A percentile compares a stretch with the other conserved stretches of the same genome.
phyloP scores from a whole-genome alignment of 2,329 filamentous ascomycete species.

The Hymenotorrendiella dingleyae region DNA sequence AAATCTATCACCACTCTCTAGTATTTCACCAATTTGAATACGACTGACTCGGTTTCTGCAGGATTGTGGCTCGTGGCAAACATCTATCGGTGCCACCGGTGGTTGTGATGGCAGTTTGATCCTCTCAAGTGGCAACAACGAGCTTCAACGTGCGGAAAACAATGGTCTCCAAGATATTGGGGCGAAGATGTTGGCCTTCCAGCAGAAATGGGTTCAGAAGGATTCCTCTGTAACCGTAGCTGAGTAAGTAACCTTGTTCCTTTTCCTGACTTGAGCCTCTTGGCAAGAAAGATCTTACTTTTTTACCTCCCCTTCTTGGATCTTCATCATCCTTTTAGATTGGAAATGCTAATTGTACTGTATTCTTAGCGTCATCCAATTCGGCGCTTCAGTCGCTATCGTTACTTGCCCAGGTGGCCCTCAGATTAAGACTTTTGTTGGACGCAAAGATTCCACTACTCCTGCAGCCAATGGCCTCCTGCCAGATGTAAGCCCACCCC shows the following conservation, averaged over 20 bases:
- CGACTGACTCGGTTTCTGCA: conserved; percentile 11
- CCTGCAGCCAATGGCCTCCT: background rate
- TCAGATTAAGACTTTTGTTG: conserved; percentile 11
- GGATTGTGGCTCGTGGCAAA: conserved; percentile 17
- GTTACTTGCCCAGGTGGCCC: conserved; percentile 15
- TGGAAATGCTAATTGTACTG: too few relatives aligned
- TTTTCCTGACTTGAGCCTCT: too few relatives aligned
- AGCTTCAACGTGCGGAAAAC: conserved; percentile 10
- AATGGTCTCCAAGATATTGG: conserved; percentile 16
- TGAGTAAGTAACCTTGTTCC: too few relatives aligned
- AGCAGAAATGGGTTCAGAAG: conserved; percentile 6
- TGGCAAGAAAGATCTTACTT: too few relatives aligned
- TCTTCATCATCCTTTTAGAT: too few relatives aligned
- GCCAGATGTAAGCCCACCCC: too few relatives aligned
- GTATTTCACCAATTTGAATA: background rate
- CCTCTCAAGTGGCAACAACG: conserved; percentile 3
- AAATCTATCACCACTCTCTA: background rate
- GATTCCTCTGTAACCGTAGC: conserved; percentile 7
- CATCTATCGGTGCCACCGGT: conserved; percentile 8
- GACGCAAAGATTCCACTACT: conserved; percentile 11
- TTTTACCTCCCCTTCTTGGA: too few relatives aligned
- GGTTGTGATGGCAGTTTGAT: conserved; percentile 19
- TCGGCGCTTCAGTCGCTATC: conserved; percentile 11
- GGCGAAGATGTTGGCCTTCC: conserved; percentile 8
- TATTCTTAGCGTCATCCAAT: conserved; percentile 15